Base-by-base conservation (phyloP, 2,329 filamentous ascomycete species). In the Cladosporium velox region DNA sequence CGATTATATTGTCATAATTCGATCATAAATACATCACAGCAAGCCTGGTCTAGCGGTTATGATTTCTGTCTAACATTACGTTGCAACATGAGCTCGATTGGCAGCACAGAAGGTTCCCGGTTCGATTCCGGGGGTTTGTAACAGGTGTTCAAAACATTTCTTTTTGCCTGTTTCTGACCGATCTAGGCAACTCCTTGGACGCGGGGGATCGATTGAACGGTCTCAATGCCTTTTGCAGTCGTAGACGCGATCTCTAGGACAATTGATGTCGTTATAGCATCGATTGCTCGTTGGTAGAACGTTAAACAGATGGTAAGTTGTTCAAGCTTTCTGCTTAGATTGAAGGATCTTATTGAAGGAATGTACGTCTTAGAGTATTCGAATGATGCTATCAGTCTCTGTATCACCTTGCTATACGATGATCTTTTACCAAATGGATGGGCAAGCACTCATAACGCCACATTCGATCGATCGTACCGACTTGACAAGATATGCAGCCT, bases 121-220 rank as follows among this genome's bases (percentile, higher is more conserved):
- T 55, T 55, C 52, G 52, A 55, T 55, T 55, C 52, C 52, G 52
- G 52, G 52, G 52, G 52, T 55, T 55, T 55, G 52, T 55, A 55
- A 34, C 30, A 34, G 52, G 34, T 34, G 52, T 21, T 34, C 15
- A 30, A 4, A 3, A 12, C 5, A 2, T n/a, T 14, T 6, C 4
- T 14, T 34, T 55, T 55, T 55, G 52, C 15, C 3, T 21, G 34
- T 55, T 55, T 55, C 21, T n/a, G 12, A 3, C 6, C 6, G 1
- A 2, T 47, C 11, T 3, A 4, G n/a, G 8, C n/a, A 47, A 47
- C n/a, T 24, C 21, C 4, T 4, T 12, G 10, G 41, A 47, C 41
- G 41, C 10, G n/a, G 41, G n/a, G 41, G 41, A 47, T 47, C n/a
- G 41, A 47, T 47, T 7, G 3, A 47, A 21, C n/a, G 41, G 21